phyloP scores from a whole-genome alignment of 306 rosid species.

The Mimosa bimucronata region DNA sequence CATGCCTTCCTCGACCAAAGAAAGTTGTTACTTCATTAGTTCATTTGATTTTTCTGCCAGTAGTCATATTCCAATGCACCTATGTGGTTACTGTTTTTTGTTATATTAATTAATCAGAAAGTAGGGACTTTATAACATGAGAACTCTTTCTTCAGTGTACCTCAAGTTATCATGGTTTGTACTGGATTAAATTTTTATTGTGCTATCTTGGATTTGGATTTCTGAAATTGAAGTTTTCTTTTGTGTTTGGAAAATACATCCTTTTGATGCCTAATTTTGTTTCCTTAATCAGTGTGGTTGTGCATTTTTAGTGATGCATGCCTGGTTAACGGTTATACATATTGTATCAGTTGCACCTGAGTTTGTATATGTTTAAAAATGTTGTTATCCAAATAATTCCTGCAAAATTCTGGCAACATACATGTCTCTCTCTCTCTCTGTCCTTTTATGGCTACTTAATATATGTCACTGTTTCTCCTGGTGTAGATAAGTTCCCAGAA shows the following conservation, averaged over 20 bases:
- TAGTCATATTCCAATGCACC: not conserved
- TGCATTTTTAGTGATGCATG: not conserved
- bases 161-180: not conserved
- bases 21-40: constrained; percentile 8
- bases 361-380: not conserved
- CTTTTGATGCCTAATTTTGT: not conserved
- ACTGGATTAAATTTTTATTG: not conserved
- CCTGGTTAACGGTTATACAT: not conserved
- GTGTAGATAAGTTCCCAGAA: constrained; percentile 94
- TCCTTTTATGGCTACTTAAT: constrained; percentile 29
- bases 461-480: constrained; percentile 32
- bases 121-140: not conserved
- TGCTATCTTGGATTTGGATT: constrained; percentile 7
- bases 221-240: not conserved
- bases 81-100: not conserved
- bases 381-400: not conserved
- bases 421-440: constrained; percentile 7
- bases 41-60: constrained; percentile 9
- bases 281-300: not conserved
- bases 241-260: not conserved
- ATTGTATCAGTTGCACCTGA: not conserved
- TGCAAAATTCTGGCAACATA: constrained; percentile 15
- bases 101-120: not conserved
- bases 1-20: not conserved
- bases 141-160: not conserved